Evolutionary conservation across 140 eudicot genomes (phyloP), one percentile per base, ranked within the genome.

Genomic region (Senecio squalidus): DNA sequence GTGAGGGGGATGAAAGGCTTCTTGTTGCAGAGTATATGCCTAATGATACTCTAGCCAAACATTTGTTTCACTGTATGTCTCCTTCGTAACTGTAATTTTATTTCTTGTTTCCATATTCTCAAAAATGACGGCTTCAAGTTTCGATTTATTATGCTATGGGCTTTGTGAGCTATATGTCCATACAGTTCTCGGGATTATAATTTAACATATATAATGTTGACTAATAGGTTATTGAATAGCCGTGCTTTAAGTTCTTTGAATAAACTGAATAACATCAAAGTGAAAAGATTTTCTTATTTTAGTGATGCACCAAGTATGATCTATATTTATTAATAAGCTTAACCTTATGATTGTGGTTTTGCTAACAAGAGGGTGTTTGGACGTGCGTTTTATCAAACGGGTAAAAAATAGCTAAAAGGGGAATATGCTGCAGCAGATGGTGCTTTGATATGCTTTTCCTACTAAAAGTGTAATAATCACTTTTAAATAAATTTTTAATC

Each of bases 21-120:
- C 93, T 84, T 60, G 84, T 84, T 80, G 93, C 92, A 38, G 92
- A 83, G 74, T 83, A 64, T 64, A 83, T 83, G 92, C 92, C 92
- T 16, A 83, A 83, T 70, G 87, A 83, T 67, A 83, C 92, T 16
- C 80, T 83, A 43, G 86, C 92, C 48, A 83, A 80, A 62, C 92
- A 83, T 74, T 53, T 83, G 41, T 83, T 83, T 57, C 92, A 83
- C 79, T 83, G 86, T 83, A 83, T 49, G 83, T 43, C 22, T 27
- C 6, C n/a, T n/a, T n/a, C 28, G 26, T 53, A 53, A 23, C 34
- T 22, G 20, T 14, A 50, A 20, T 53, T 9, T 44, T 44, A 13
- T 60, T 30, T 60, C 24, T 15, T 24, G 3, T 51, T 46, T 40
- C 46, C 46, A 18, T 51, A 48, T 41, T 60, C 39, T 40, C 43